Conservation (phyloP, 140 eudicot species). For the Bidens hawaiensis region DNA sequence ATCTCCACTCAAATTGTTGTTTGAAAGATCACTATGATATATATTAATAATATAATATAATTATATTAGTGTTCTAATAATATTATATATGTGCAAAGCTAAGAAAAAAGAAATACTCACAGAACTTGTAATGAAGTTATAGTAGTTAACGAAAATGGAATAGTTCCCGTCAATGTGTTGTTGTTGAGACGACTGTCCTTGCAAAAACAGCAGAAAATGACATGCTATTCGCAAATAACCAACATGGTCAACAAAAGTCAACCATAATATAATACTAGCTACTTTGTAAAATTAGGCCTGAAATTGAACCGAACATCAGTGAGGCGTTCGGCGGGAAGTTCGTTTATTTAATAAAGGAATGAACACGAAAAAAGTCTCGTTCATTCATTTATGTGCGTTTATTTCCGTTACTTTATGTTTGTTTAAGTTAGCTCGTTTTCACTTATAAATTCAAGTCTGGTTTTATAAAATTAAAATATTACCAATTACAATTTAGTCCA, state of each 20-base stretch:
- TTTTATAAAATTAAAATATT: no score
- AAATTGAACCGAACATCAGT: no score
- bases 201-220: slow-evolving; percentile 16
- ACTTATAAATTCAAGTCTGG: no score
- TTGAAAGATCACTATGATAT: slow-evolving; percentile 44
- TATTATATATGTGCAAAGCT: background rate
- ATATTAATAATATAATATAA: background rate
- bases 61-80: background rate
- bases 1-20: slow-evolving; percentile 40
- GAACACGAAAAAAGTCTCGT: no score
- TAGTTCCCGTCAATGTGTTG: slow-evolving; percentile 48
- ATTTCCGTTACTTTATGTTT: no score
- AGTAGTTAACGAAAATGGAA: slow-evolving; percentile 39
- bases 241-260: background rate
- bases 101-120: slow-evolving; percentile 29
- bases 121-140: slow-evolving; percentile 47
- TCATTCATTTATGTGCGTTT: no score
- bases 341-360: no score
- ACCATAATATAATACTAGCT: background rate
- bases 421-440: no score
- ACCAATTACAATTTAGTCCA: no score
- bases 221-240: background rate
- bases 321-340: no score
- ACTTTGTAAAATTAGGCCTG: no score
- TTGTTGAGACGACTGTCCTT: slow-evolving; percentile 48